Evolutionary conservation across 1,284 basidiomycete genomes (phyloP).

Genomic region (Mixia osmundae): DNA sequence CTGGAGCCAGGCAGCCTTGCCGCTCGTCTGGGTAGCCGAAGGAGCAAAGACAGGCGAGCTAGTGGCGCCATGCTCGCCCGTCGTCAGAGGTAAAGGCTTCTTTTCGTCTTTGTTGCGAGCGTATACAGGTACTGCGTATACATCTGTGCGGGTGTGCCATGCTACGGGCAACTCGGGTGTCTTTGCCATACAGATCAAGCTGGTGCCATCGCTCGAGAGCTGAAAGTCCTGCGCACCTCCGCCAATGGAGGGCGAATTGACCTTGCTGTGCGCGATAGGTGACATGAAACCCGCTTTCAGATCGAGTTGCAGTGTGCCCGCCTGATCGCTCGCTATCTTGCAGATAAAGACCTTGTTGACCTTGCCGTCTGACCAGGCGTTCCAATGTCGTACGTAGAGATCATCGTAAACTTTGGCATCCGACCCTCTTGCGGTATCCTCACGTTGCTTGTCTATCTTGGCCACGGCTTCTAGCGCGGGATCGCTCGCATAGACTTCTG

Average conservation of each 20-base stretch:
- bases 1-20: constrained; percentile 61
- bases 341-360: constrained; percentile 41
- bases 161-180: constrained; percentile 46
- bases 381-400: constrained; percentile 63
- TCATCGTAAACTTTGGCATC: constrained; percentile 56
- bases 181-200: constrained; percentile 62
- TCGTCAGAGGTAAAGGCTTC: constrained; percentile 32
- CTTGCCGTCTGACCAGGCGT: constrained; percentile 55
- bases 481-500: too few species aligned
- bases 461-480: too few species aligned
- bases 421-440: too few species aligned
- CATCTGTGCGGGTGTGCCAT: constrained; percentile 56
- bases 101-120: constrained; percentile 22
- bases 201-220: constrained; percentile 33
- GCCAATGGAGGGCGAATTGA: constrained; percentile 8
- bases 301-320: constrained; percentile 14
- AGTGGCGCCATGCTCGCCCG: constrained; percentile 57
- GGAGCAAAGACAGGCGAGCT: constrained; percentile 38
- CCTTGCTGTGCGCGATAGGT: constrained; percentile 1
- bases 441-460: too few species aligned
- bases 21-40: neutral
- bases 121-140: constrained; percentile 25
- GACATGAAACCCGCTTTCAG: neutral
- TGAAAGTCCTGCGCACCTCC: constrained; percentile 53
- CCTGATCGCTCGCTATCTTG: constrained; percentile 27